These are phyloP conservation scores for Alternaria sp. DNA, from an alignment of 2,329 filamentous ascomycete species.

Conservation along the genomic window DNA sequence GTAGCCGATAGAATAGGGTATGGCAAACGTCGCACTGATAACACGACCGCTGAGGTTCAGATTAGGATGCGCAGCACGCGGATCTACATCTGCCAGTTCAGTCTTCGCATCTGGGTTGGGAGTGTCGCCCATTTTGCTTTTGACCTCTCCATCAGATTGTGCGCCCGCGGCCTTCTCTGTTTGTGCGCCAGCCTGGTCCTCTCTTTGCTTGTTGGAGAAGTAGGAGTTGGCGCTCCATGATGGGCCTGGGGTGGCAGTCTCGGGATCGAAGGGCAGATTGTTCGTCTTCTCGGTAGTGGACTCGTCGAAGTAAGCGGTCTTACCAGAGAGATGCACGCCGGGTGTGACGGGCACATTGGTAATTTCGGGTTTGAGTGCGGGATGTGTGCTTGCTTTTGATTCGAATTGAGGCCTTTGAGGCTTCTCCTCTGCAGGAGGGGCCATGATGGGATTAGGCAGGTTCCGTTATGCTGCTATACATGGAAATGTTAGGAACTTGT, in stretches of 20 bases:
- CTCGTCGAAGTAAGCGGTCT: conserved; percentile 50
- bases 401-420: conserved; percentile 34
- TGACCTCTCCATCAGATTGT: conserved; percentile 59
- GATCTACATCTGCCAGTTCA: conserved; percentile 60
- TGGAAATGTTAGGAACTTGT: conserved; percentile 24
- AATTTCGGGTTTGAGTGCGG: conserved; percentile 51
- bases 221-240: conserved; percentile 51
- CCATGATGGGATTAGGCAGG: conserved; percentile 31
- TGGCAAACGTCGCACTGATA: conserved; percentile 70
- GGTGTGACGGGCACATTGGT: conserved; percentile 56
- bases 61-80: conserved; percentile 63
- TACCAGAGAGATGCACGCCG: conserved; percentile 48
- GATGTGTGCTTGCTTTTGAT: conserved; percentile 45
- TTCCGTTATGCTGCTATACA: conserved; percentile 34
- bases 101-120: conserved; percentile 48
- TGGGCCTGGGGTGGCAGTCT: conserved; percentile 43
- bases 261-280: conserved; percentile 42
- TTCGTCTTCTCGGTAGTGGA: conserved; percentile 25
- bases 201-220: conserved; percentile 37
- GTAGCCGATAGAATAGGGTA: conserved; percentile 68
- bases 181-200: conserved; percentile 42
- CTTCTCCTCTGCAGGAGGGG: conserved; percentile 33
- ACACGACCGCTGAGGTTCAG: conserved; percentile 68
- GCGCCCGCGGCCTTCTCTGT: conserved; percentile 57
- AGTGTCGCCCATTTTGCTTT: conserved; percentile 62